These are phyloP conservation scores for Gossypium turneri DNA, from an alignment of 345 rosid genomes.

Conservation along the genomic window DNA sequence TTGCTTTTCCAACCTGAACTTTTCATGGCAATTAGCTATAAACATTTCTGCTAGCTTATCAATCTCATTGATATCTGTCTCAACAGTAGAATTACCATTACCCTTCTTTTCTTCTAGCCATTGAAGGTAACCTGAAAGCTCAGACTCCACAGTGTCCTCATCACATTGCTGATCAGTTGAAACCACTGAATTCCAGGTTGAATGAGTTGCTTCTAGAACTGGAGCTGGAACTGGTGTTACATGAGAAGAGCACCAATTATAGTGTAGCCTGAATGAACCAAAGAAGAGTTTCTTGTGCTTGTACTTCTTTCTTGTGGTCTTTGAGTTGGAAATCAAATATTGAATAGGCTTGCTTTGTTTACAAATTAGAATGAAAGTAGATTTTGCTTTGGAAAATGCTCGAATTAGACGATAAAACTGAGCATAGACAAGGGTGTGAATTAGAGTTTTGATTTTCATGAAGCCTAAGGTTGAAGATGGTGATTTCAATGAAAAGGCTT, in stretches of 20 bases:
- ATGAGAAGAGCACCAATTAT: conserved; percentile 87
- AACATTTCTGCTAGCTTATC: conserved; percentile 80
- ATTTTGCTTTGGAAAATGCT: conserved; percentile 52
- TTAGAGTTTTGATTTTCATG: conserved; percentile 56
- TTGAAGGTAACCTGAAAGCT: conserved; percentile 56
- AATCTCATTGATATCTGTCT: conserved; percentile 47
- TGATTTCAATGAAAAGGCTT: conserved; percentile 26
- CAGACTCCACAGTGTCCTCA: conserved; percentile 24
- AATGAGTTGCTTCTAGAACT: conserved; percentile 41
- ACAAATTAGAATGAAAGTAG: conserved; percentile 42
- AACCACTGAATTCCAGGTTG: conserved; percentile 43
- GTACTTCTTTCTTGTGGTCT: conserved; percentile 34
- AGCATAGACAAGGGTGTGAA: conserved; percentile 52
- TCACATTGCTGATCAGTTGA: conserved; percentile 20
- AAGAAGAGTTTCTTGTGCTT: conserved; percentile 46
- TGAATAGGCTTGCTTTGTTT: conserved; percentile 41
- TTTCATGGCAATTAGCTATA: conserved; percentile 79
- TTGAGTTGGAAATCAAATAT: conserved; percentile 35
- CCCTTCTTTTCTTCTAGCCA: conserved; percentile 60
- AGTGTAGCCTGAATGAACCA: conserved; percentile 86
- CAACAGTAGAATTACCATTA: conserved; percentile 9
- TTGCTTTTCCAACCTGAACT: conserved; percentile 85
- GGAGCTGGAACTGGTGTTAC: conserved; percentile 56
- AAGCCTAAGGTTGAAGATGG: conserved; percentile 43
- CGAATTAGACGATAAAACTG: conserved; percentile 49